A percentile compares a stretch with the other conserved stretches of the same genome.
These are phyloP conservation scores for Gaultheria prostrata DNA, from an alignment of 148 eudicot genomes.

Conservation along the genomic window DNA sequence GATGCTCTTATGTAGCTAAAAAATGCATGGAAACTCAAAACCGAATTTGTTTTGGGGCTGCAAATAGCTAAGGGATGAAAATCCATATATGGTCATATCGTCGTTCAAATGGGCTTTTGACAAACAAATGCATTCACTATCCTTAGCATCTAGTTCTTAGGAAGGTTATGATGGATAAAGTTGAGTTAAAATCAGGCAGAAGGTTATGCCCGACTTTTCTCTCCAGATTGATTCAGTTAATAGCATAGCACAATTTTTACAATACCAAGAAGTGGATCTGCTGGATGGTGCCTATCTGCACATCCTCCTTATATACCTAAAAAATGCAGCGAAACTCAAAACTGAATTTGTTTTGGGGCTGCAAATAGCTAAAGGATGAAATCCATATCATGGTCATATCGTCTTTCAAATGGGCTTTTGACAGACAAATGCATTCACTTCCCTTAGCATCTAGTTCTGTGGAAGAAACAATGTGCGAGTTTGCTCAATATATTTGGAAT, in stretches of 20 bases:
- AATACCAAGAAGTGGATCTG: constrained; percentile 1
- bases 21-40: neutral
- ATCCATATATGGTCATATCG: neutral
- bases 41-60: neutral
- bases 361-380: neutral
- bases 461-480: neutral
- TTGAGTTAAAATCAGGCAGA: constrained; percentile 13
- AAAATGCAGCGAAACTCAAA: neutral
- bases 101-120: neutral
- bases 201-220: neutral
- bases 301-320: neutral
- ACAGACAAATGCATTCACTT: neutral
- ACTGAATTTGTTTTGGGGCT: neutral
- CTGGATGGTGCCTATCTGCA: neutral
- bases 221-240: neutral
- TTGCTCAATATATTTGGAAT: neutral
- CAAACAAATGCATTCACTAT: neutral
- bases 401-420: neutral
- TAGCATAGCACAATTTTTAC: constrained; percentile 3
- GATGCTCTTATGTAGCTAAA: neutral
- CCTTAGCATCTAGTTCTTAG: neutral
- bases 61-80: neutral
- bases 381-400: neutral
- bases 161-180: neutral
- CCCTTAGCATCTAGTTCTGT: neutral